Conservation (phyloP, 2,329 filamentous ascomycete species). For the Phyllosticta citrichinensis region DNA sequence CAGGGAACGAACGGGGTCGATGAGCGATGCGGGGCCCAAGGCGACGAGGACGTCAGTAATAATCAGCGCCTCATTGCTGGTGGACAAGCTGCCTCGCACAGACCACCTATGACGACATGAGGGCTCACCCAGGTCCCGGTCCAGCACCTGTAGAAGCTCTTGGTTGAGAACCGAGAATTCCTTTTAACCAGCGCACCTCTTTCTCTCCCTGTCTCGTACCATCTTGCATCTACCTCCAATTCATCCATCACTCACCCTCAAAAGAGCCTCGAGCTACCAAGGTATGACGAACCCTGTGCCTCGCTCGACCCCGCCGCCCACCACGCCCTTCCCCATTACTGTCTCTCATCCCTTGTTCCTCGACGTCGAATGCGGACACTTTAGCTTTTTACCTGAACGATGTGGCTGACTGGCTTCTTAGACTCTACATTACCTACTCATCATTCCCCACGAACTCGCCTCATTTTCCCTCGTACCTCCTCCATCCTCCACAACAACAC, state of each 20-base stretch:
- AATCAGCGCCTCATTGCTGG: not conserved
- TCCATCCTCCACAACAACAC: constrained; percentile 11
- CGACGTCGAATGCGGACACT: not conserved
- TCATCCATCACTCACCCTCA: not conserved
- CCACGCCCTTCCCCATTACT: not conserved
- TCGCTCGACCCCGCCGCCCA: not conserved
- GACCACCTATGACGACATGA: not conserved
- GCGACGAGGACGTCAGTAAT: not conserved
- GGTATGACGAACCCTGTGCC: not conserved
- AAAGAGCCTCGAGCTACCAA: not conserved
- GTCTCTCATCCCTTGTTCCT: not conserved
- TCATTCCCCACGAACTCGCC: not conserved
- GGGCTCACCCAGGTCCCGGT: not conserved
- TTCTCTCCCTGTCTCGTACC: not conserved
- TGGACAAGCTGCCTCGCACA: not conserved
- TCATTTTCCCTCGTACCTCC: constrained; percentile 15
- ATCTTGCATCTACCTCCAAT: not conserved
- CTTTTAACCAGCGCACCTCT: not conserved
- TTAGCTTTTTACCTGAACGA: constrained; percentile 3
- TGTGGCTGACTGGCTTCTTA: not conserved
- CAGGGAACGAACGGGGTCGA: not conserved
- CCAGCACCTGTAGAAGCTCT: not conserved
- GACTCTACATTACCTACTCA: not conserved
- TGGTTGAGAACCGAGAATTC: not conserved
- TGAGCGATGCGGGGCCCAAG: not conserved